Evolutionary conservation across 164 flowering plant genomes (phyloP).

Genomic region (Litsea cubeba): DNA sequence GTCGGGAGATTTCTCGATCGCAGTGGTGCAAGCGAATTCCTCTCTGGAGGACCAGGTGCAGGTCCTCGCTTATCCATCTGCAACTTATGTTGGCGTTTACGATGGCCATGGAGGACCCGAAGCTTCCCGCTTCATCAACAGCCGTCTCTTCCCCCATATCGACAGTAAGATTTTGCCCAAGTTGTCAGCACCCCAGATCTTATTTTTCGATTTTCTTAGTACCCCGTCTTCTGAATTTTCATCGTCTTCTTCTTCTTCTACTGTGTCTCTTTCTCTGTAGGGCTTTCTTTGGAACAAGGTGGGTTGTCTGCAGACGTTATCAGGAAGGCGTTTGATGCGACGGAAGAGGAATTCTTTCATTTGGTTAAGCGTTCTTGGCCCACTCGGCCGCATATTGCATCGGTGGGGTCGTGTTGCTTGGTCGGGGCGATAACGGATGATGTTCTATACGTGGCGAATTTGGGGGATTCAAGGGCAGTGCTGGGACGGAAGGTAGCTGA

Average conservation of each 20-base stretch:
- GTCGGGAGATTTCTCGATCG: constrained; percentile 57
- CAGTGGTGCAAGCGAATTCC: constrained; percentile 60
- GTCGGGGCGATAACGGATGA: constrained; percentile 40
- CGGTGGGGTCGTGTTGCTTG: constrained; percentile 48
- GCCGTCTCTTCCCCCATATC: constrained; percentile 35
- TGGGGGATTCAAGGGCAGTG: constrained; percentile 48
- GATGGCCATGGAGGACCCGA: constrained; percentile 73
- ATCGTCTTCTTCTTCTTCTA: not conserved
- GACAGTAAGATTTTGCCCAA: constrained; percentile 19
- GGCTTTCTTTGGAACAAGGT: constrained; percentile 36
- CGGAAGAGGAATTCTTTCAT: constrained; percentile 38
- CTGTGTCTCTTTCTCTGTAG: constrained; percentile 9
- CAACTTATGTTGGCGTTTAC: constrained; percentile 55
- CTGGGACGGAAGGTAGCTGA: constrained; percentile 25
- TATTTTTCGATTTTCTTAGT: not conserved
- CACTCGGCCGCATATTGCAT: constrained; percentile 36
- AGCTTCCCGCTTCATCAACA: constrained; percentile 55
- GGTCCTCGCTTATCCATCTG: constrained; percentile 43
- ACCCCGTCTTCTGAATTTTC: not conserved
- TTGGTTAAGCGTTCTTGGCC: constrained; percentile 38
- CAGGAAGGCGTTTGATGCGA: constrained; percentile 38
- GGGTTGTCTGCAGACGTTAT: constrained; percentile 40
- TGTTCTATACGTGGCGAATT: constrained; percentile 42
- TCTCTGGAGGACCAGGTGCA: constrained; percentile 55
- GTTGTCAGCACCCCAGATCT: not conserved